A percentile compares a stretch with the other conserved stretches of the same genome.
These are phyloP conservation scores for Aspergillus sp. DNA, from an alignment of 2,329 filamentous ascomycete genomes.

Conservation along the genomic window DNA sequence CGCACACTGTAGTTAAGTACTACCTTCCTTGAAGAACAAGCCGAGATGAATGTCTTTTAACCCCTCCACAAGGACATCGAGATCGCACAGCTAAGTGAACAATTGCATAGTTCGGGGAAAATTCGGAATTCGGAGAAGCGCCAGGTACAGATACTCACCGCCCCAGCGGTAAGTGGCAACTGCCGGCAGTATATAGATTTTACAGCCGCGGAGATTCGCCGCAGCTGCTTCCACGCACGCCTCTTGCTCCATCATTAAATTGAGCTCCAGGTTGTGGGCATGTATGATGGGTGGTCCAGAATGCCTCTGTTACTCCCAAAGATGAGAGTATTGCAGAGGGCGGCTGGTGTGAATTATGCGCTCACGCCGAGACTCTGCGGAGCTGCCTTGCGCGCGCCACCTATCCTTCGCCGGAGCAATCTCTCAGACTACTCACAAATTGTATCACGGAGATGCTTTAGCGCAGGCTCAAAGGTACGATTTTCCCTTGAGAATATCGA, in stretches of 20 bases:
- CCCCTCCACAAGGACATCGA: too few species aligned
- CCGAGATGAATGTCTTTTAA: too few species aligned
- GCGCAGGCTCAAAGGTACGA: slow-evolving; percentile 10
- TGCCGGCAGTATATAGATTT: slow-evolving; percentile 16
- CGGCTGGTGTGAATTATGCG: slow-evolving; percentile 7
- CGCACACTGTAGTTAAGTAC: too few species aligned
- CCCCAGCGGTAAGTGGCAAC: slow-evolving; percentile 11
- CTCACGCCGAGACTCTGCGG: slow-evolving; percentile 1
- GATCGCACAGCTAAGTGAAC: too few species aligned
- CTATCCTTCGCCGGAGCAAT: slow-evolving; percentile 1
- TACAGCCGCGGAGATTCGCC: not conserved
- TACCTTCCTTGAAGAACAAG: too few species aligned
- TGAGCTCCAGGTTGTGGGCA: slow-evolving; percentile 5
- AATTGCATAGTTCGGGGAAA: too few species aligned
- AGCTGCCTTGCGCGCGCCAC: slow-evolving; percentile 3
- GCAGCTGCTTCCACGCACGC: not conserved
- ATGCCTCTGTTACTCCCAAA: slow-evolving; percentile 29
- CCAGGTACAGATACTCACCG: not conserved
- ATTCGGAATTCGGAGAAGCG: too few species aligned
- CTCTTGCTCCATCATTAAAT: not conserved
- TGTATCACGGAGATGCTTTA: slow-evolving; percentile 1
- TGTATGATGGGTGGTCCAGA: slow-evolving; percentile 18
- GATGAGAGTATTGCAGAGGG: slow-evolving; percentile 15
- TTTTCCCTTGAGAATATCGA: too few species aligned
- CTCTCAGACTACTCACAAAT: not conserved